Conservation (phyloP, 163 green algal species). For the Prototheca cutis region DNA sequence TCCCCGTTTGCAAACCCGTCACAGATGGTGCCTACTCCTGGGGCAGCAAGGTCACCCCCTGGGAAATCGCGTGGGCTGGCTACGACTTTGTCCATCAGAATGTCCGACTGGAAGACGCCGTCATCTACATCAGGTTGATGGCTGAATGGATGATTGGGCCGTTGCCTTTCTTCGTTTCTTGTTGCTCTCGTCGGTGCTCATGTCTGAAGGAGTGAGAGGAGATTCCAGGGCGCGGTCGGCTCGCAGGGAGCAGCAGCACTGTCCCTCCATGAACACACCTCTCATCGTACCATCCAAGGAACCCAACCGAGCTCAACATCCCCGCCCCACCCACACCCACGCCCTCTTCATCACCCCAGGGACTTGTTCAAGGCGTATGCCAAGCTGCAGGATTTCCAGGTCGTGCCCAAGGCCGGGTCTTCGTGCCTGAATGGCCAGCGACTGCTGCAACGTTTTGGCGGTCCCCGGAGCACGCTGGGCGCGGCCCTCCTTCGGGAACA, state of each 20-base stretch:
- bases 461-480: not conserved
- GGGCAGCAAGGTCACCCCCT: constrained; percentile 2
- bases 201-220: too few species aligned
- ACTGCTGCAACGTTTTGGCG: not conserved
- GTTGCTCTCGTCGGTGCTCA: too few species aligned
- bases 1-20: too few species aligned
- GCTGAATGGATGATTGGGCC: too few species aligned
- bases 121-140: constrained; percentile 4
- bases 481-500: not conserved
- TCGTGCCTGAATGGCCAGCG: not conserved
- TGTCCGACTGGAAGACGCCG: constrained; percentile 1
- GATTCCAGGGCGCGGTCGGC: too few species aligned
- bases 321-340: too few species aligned
- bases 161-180: too few species aligned
- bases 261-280: too few species aligned
- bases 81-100: constrained; percentile 5
- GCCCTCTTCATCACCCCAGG: too few species aligned
- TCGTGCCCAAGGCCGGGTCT: not conserved
- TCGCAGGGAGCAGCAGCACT: too few species aligned
- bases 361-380: constrained; percentile 4
- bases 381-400: not conserved
- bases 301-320: too few species aligned
- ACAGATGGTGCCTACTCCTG: not conserved
- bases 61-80: constrained; percentile 5
- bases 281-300: too few species aligned